Conservation (phyloP, 2,329 filamentous ascomycete species). For the Acarospora socialis region DNA sequence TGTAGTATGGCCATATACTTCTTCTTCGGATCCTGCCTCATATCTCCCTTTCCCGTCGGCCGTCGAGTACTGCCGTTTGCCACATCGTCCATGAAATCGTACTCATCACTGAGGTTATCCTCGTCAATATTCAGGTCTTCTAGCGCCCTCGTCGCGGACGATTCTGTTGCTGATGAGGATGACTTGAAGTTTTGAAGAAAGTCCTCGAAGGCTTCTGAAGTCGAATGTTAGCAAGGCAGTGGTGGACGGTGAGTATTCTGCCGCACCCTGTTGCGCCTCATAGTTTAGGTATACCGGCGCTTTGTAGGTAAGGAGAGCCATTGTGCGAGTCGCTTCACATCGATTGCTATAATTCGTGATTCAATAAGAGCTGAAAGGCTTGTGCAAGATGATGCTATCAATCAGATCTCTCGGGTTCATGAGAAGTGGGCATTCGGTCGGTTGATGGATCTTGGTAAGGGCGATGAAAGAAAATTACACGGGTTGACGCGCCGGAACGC, state of each 20-base stretch:
- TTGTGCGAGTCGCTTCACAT: conserved; percentile 28
- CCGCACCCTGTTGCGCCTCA: conserved; percentile 64
- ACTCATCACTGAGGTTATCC: conserved; percentile 74
- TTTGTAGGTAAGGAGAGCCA: conserved; percentile 75
- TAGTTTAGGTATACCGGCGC: conserved; percentile 81
- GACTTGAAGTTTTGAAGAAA: conserved; percentile 82
- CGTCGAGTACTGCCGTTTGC: conserved; percentile 40
- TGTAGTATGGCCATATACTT: conserved; percentile 88
- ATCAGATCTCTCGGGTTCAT: too few species aligned
- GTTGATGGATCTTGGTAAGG: too few species aligned
- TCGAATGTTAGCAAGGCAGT: conserved; percentile 11
- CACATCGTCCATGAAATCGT: conserved; percentile 81
- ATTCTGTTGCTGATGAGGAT: conserved; percentile 46
- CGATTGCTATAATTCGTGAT: conserved; percentile 8
- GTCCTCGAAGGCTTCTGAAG: conserved; percentile 56
- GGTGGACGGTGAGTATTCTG: conserved; percentile 15
- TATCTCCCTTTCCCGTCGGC: conserved; percentile 32
- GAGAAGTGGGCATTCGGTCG: too few species aligned
- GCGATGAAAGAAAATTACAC: too few species aligned
- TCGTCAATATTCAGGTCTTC: conserved; percentile 76
- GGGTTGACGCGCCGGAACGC: too few species aligned
- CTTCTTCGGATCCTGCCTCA: conserved; percentile 46
- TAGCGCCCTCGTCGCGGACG: conserved; percentile 63
- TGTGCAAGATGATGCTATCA: neutral
- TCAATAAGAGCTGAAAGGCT: conserved; percentile 1